Conservation (phyloP, 2,329 filamentous ascomycete genomes). For the Lachnellula suecica region DNA sequence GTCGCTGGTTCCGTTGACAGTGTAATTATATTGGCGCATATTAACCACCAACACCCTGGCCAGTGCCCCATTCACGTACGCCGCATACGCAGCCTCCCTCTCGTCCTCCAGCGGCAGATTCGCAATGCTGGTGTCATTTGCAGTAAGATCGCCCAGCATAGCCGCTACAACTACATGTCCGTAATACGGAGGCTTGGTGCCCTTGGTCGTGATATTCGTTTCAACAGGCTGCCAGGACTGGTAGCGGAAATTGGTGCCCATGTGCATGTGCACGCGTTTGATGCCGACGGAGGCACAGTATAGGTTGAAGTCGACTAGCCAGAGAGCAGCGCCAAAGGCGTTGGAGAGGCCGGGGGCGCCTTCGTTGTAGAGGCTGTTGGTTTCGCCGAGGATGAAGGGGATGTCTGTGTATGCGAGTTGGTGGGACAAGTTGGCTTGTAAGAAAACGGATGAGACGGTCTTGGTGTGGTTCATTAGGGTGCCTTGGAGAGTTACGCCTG, state of each 20-base stretch:
- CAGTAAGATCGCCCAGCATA: conserved; percentile 46
- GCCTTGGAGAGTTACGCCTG: conserved; percentile 59
- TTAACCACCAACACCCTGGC: conserved; percentile 55
- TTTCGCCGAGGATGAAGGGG: conserved; percentile 39
- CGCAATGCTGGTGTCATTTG: conserved; percentile 42
- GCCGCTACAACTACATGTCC: conserved; percentile 58
- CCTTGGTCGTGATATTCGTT: conserved; percentile 47
- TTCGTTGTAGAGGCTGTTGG: conserved; percentile 62
- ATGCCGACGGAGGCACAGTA: conserved; percentile 56
- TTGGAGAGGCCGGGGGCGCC: conserved; percentile 62
- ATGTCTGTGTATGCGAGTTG: conserved; percentile 35
- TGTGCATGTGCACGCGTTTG: conserved; percentile 61
- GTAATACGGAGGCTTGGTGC: conserved; percentile 65
- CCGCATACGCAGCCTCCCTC: conserved; percentile 53
- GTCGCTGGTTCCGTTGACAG: conserved; percentile 38
- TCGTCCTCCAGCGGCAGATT: conserved; percentile 41
- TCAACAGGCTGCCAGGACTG: conserved; percentile 58
- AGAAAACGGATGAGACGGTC: conserved; percentile 47
- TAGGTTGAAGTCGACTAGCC: conserved; percentile 62
- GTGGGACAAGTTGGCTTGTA: conserved; percentile 31
- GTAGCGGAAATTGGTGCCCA: conserved; percentile 63
- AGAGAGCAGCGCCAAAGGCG: conserved; percentile 64
- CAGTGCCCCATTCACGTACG: conserved; percentile 46
- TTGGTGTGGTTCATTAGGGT: conserved; percentile 64
- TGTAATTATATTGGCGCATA: conserved; percentile 59